Evolutionary conservation across 2,329 filamentous ascomycete species (phyloP), one percentile per base, ranked within the genome.

Genomic region (Colletotrichum sp.): DNA sequence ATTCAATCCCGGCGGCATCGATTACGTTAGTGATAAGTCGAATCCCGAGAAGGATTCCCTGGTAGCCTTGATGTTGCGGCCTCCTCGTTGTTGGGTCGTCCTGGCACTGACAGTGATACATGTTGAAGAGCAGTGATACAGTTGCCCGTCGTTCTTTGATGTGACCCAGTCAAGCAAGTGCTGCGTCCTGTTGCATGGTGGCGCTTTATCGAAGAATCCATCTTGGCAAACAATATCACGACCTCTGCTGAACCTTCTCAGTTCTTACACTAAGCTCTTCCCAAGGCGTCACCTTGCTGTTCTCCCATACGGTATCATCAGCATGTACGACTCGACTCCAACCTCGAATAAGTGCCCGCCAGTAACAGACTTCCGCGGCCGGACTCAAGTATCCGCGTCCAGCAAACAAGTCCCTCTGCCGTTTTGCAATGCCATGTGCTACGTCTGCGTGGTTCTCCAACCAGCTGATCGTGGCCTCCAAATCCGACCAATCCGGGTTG

Each of bases 341-440:
- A 0, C 87, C 88, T 71, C 84, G 83, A 26, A 91, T 79, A 76
- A 89, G 70, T 1, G 84, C 86, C 55, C 89, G 83, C 89, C 89
- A 91, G 81, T 90, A 91, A 77, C 89, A 91, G 73, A 80, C 82
- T 80, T 90, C 89, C 1, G 88, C 88, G n/a, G 88, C 88, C 16
- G 85, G 84, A 73, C 86, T 88, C 61, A 89, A 81, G 78, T 89
- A 88, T 1, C 88, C 88, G 0, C 82, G 83, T 15, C 81, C 84
- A 2, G 83, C 82, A 78, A 87, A 88, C 65, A 85, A 69, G 16
- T 82, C 84, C 67, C 88, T 84, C 82, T 90, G 89, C 38, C 88
- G 81, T 61, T 80, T 76, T 18, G 88, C 88, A 64, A 91, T 89
- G 0, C 85, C 86, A 77, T 84, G 84, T 3, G 88, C 88, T 5